These are phyloP conservation scores for Xylaria sp. DNA, from an alignment of 2,329 filamentous ascomycete species.

Conservation along the genomic window DNA sequence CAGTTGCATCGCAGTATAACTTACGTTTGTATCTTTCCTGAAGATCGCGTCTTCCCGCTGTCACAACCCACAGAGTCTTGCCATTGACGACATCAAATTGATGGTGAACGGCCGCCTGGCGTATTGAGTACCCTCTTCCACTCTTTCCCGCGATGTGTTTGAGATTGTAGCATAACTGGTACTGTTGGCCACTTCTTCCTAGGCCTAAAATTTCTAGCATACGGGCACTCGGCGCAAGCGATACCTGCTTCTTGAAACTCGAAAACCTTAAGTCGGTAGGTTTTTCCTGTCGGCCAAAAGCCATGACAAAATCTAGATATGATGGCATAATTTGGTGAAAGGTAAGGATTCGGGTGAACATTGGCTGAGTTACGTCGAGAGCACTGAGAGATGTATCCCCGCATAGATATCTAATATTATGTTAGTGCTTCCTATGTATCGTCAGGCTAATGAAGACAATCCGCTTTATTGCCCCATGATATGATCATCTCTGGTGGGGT, in stretches of 20 bases:
- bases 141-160: slow-evolving; percentile 40
- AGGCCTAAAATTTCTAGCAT: slow-evolving; percentile 39
- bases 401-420: slow-evolving; percentile 32
- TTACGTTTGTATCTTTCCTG: slow-evolving; percentile 46
- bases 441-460: no score
- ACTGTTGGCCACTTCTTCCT: slow-evolving; percentile 50
- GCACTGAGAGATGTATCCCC: slow-evolving; percentile 28
- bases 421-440: background rate
- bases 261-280: slow-evolving; percentile 50
- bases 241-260: slow-evolving; percentile 50
- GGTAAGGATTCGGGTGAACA: slow-evolving; percentile 39
- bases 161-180: slow-evolving; percentile 52
- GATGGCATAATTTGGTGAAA: slow-evolving; percentile 55
- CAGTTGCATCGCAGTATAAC: background rate
- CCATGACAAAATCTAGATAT: slow-evolving; percentile 53
- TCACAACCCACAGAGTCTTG: slow-evolving; percentile 55
- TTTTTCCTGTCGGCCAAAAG: slow-evolving; percentile 50
- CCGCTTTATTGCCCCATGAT: no score
- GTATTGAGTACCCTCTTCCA: slow-evolving; percentile 38
- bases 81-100: slow-evolving; percentile 52
- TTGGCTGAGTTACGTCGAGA: slow-evolving; percentile 31
- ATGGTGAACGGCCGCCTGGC: slow-evolving; percentile 53
- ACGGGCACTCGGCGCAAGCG: slow-evolving; percentile 35
- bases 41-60: slow-evolving; percentile 48
- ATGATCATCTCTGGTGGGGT: background rate